phyloP scores from a whole-genome alignment of 2,329 filamentous ascomycete genomes.

The Colletotrichum tanaceti region DNA sequence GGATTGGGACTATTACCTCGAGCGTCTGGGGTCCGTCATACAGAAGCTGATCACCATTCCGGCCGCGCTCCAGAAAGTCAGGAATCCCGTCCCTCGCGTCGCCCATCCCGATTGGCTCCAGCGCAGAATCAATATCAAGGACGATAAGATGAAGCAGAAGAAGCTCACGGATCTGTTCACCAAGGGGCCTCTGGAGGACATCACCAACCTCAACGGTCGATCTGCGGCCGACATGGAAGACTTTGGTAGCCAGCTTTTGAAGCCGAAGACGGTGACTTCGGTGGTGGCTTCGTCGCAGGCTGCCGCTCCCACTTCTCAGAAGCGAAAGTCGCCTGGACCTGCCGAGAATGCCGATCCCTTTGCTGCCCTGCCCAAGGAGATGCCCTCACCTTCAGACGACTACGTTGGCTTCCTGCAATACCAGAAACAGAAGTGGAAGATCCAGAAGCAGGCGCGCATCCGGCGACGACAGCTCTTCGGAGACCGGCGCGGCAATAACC shows the following conservation, averaged over 20 bases:
- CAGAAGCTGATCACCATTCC: constrained; percentile 99
- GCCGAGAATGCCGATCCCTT: constrained; percentile 80
- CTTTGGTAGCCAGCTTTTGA: constrained; percentile 76
- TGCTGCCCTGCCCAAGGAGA: constrained; percentile 81
- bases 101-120: constrained; percentile 97
- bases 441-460: constrained; percentile 89
- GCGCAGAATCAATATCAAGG: constrained; percentile 90
- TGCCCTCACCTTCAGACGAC: constrained; percentile 87
- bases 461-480: constrained; percentile 93
- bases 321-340: constrained; percentile 79
- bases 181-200: constrained; percentile 78
- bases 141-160: constrained; percentile 98
- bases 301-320: constrained; percentile 63
- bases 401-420: constrained; percentile 91
- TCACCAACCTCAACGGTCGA: constrained; percentile 71
- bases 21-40: constrained; percentile 95
- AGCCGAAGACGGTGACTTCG: constrained; percentile 69
- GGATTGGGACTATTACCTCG: constrained; percentile 97
- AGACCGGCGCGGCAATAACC: constrained; percentile 76
- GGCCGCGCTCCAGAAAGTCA: constrained; percentile 92
- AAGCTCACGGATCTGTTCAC: constrained; percentile 95
- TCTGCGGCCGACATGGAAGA: constrained; percentile 81
- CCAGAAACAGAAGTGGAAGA: constrained; percentile 99
- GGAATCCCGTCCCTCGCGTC: constrained; percentile 93
- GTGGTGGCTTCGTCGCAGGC: constrained; percentile 68